phyloP scores from a whole-genome alignment of 2,329 filamentous ascomycete genomes.

The Verticillium tricorpus region DNA sequence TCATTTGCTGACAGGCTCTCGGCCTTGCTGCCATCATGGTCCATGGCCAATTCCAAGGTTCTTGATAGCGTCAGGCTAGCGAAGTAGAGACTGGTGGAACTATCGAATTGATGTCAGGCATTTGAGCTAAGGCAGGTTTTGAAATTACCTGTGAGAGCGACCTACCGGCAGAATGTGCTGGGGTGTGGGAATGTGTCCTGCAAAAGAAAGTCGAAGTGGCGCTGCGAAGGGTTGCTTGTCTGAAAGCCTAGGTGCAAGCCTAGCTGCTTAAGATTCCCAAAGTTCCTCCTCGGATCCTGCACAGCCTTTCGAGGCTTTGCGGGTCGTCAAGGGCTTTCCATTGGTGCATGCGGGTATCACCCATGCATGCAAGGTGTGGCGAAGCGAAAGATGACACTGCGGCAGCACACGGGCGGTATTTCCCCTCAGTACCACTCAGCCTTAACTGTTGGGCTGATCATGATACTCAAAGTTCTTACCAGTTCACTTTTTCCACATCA shows the following conservation, averaged over 20 bases:
- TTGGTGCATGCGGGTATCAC: not conserved
- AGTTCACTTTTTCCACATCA: too few relatives aligned
- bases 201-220: too few relatives aligned
- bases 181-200: too few relatives aligned
- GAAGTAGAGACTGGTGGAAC: too few relatives aligned
- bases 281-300: not conserved
- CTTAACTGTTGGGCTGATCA: not conserved
- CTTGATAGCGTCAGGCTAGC: too few relatives aligned
- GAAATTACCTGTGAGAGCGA: too few relatives aligned
- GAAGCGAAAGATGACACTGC: not conserved
- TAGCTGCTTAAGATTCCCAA: not conserved
- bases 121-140: too few relatives aligned
- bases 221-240: too few relatives aligned
- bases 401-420: not conserved
- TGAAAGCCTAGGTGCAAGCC: not conserved
- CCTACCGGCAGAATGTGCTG: too few relatives aligned
- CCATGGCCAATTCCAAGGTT: not conserved
- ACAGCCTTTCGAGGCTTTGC: not conserved
- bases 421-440: not conserved
- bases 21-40: not conserved
- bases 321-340: not conserved
- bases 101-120: too few relatives aligned
- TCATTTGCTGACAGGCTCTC: not conserved
- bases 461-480: too few relatives aligned
- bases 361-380: not conserved